Evolutionary conservation across 2,329 filamentous ascomycete species (phyloP).

Genomic region (Truncatella angustata): DNA sequence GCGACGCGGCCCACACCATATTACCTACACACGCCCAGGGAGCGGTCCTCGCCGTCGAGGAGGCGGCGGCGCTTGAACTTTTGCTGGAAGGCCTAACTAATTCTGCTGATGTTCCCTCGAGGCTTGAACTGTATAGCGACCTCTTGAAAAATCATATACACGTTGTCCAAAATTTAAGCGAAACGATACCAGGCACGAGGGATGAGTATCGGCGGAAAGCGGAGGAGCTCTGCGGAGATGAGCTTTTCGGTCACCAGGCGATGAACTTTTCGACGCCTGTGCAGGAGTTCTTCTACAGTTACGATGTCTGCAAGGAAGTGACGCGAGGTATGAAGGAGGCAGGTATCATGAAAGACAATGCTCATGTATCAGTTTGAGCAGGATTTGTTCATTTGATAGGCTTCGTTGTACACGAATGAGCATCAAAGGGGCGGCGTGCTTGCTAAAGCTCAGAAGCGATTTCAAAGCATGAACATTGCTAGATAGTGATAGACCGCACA

Average conservation of each 20-base stretch:
- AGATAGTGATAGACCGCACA: no score
- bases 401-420: no score
- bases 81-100: slow-evolving; percentile 2
- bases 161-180: slow-evolving; percentile 13
- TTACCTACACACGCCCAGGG: slow-evolving; percentile 14
- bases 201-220: slow-evolving; percentile 10
- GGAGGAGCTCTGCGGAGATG: slow-evolving; percentile 11
- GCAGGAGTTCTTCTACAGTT: slow-evolving; percentile 13
- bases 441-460: no score
- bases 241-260: slow-evolving; percentile 6
- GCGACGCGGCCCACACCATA: slow-evolving; percentile 14
- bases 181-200: slow-evolving; percentile 9
- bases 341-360: neutral
- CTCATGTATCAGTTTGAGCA: neutral
- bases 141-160: slow-evolving; percentile 14
- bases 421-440: no score
- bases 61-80: slow-evolving; percentile 12
- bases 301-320: slow-evolving; percentile 13
- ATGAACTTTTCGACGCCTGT: slow-evolving; percentile 12
- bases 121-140: slow-evolving; percentile 9
- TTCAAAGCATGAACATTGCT: no score
- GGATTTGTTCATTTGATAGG: no score
- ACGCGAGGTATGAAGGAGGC: slow-evolving; percentile 5
- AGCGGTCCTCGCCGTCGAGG: slow-evolving; percentile 12
- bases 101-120: neutral